phyloP scores from a whole-genome alignment of 108 stramenopile species.

The Aurantiochytrium sp. region DNA sequence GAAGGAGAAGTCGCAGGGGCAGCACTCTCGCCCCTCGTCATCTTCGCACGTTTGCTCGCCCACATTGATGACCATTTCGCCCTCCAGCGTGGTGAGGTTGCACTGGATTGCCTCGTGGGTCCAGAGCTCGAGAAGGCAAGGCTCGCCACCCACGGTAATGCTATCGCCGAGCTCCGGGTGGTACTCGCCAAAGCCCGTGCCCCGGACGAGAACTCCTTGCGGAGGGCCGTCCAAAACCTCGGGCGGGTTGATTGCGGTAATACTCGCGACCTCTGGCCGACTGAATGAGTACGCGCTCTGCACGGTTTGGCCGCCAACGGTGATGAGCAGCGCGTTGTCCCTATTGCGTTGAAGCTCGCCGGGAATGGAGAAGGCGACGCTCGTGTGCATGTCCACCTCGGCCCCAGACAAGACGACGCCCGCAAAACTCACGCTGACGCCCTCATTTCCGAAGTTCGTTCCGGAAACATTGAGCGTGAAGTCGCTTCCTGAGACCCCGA shows the following conservation, averaged over 20 bases:
- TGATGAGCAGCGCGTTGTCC: not conserved
- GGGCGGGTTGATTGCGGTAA: not conserved
- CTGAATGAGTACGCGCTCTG: not conserved
- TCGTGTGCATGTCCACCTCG: not conserved
- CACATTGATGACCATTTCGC: not conserved
- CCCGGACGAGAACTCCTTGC: not conserved
- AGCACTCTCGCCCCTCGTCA: too few species aligned
- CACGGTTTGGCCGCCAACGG: not conserved
- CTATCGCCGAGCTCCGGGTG: not conserved
- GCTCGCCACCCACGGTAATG: not conserved
- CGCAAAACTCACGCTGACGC: not conserved
- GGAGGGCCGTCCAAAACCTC: not conserved
- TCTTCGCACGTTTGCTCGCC: not conserved
- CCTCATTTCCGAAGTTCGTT: not conserved
- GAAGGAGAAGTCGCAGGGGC: not conserved
- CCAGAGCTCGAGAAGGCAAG: not conserved
- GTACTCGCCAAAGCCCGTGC: not conserved
- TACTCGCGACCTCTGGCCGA: not conserved
- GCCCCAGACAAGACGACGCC: not conserved
- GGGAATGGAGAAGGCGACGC: not conserved
- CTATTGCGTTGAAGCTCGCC: not conserved
- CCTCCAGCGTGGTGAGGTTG: not conserved
- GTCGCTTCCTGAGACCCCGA: not conserved
- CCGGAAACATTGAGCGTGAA: not conserved
- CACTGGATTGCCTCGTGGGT: not conserved